Evolutionary conservation across 1,139 yeast genomes (phyloP).

Genomic region (Meyerozyma elateridarum): DNA sequence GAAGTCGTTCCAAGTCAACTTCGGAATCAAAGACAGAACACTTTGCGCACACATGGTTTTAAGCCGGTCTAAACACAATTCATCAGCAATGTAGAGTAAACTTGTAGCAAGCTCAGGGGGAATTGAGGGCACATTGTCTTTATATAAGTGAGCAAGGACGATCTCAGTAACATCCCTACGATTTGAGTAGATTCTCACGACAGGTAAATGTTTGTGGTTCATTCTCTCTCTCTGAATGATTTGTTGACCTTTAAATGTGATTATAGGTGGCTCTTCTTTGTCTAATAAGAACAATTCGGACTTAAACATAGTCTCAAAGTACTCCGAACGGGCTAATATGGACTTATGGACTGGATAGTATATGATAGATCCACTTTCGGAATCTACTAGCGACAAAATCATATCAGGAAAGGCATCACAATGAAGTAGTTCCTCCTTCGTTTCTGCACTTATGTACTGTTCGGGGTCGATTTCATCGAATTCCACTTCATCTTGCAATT

Average conservation of each 20-base stretch:
- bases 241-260: slow-evolving; percentile 8
- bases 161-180: slow-evolving; percentile 44
- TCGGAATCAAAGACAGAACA: slow-evolving; percentile 38
- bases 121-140: slow-evolving; percentile 49
- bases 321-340: slow-evolving; percentile 56
- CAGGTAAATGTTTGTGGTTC: slow-evolving; percentile 22
- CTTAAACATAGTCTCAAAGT: slow-evolving; percentile 60
- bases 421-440: slow-evolving; percentile 17
- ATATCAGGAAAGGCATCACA: slow-evolving; percentile 44
- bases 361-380: slow-evolving; percentile 20
- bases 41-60: slow-evolving; percentile 63
- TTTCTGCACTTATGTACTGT: slow-evolving; percentile 14
- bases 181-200: slow-evolving; percentile 26
- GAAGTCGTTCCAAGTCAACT: slow-evolving; percentile 20
- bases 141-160: slow-evolving; percentile 54
- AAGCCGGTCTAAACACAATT: slow-evolving; percentile 55
- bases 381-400: slow-evolving; percentile 36
- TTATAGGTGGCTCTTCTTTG: slow-evolving; percentile 17
- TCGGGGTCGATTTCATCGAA: slow-evolving; percentile 29
- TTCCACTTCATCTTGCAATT: slow-evolving; percentile 22
- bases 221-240: slow-evolving; percentile 22
- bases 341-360: slow-evolving; percentile 64
- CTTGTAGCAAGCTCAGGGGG: slow-evolving; percentile 50
- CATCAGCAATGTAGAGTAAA: slow-evolving; percentile 56
- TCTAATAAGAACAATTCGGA: slow-evolving; percentile 33